phyloP scores from a whole-genome alignment of 768 basidiomycete species.

The Serendipita indica region DNA sequence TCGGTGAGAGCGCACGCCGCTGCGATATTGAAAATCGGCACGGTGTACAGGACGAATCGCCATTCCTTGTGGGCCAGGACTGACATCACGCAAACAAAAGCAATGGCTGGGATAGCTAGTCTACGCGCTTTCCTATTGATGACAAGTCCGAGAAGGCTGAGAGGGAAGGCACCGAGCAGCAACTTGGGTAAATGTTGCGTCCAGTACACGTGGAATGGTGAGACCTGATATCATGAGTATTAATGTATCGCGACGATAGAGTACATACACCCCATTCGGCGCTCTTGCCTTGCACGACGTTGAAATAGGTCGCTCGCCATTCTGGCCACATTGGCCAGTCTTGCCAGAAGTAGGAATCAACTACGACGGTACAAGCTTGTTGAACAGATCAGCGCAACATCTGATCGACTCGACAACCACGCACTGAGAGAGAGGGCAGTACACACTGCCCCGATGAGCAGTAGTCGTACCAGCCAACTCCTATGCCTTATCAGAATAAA shows the following conservation, averaged over 20 bases:
- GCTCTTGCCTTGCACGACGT: constrained; percentile 73
- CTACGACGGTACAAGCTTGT: constrained; percentile 39
- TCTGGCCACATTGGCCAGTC: constrained; percentile 74
- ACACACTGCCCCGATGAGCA: constrained; percentile 18
- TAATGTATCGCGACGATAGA: background rate
- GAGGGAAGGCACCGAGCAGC: constrained; percentile 45
- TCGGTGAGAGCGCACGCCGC: constrained; percentile 45
- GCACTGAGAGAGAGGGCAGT: background rate
- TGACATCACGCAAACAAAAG: constrained; percentile 53
- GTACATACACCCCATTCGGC: constrained; percentile 79
- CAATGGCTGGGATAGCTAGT: constrained; percentile 36
- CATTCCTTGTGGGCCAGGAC: constrained; percentile 88
- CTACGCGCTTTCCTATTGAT: constrained; percentile 35
- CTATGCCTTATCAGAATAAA: constrained; percentile 28
- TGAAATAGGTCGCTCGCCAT: constrained; percentile 62
- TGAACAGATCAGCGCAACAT: background rate
- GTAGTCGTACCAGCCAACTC: constrained; percentile 26
- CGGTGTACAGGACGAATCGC: constrained; percentile 83
- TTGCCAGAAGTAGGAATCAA: constrained; percentile 88
- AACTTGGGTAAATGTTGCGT: constrained; percentile 60
- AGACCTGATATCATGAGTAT: constrained; percentile 33
- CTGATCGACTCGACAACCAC: background rate
- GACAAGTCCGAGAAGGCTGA: constrained; percentile 39
- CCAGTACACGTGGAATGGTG: constrained; percentile 56
- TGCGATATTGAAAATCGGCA: constrained; percentile 67